Base-by-base conservation (phyloP, 495 filamentous ascomycete genomes). In the Penicillium manginii region DNA sequence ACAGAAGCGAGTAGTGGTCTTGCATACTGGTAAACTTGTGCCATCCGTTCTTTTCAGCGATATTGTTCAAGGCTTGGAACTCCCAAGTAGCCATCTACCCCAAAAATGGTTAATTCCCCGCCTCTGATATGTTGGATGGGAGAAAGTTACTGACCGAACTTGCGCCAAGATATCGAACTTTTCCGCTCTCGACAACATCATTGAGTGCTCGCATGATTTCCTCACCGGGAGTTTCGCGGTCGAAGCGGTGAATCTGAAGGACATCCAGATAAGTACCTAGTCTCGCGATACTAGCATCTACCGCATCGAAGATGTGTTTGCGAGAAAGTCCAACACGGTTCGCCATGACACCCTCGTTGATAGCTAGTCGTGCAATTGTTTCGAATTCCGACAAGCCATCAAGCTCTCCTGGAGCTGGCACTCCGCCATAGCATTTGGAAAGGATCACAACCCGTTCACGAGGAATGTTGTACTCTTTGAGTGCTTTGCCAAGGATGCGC, bases 121-220 rank as follows among this genome's bases (percentile, higher is more conserved):
- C 55, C 23, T 7, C 29, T 4, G 54, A 35, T 32, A 42, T 51
- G 11, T 49, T 39, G 45, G 3, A 29, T 29, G 26, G 26, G 9
- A 29, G 9, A 29, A 29, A 29, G 26, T 29, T 8, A 29, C 26
- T 29, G 26, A 77, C 69, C 49, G 62, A 68, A 31, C 63, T 66
- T 15, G 64, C 69, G n/a, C 67, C 67, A 11, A 72, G 50, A 23
- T 72, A 72, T n/a, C 78, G 78, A 26, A 89, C 84, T 63, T 87
- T 88, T 8, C 87, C 88, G 1, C 70, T 71, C 62, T 83, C 76
- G 7, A 91, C 81, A 0, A 91, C 70, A 61, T 91, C 88, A 64
- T 91, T 81, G 14, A 92, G 73, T 3, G 88, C 87, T 66, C 82
- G 74, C 88, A 93, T 91, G 10, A 86, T 90, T 73, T 92, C 89